These are phyloP conservation scores for Diaporthe velutina DNA, from an alignment of 2,329 filamentous ascomycete genomes.

Conservation along the genomic window DNA sequence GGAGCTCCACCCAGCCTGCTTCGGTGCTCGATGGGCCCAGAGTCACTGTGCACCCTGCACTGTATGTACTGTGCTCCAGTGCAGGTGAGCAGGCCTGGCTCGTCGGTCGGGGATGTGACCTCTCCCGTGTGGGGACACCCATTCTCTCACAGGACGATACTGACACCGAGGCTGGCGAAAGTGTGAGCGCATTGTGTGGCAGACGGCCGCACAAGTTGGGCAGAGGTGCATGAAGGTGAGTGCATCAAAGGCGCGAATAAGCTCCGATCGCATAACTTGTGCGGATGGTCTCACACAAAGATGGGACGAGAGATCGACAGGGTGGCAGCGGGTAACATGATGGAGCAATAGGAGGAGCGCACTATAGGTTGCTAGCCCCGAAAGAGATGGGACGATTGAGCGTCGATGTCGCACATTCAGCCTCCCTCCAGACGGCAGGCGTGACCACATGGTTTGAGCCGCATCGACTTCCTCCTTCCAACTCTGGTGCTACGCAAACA, in stretches of 20 bases:
- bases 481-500: neutral
- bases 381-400: conserved; percentile 34
- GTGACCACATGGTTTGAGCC: conserved; percentile 41
- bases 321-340: conserved; percentile 24
- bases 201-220: neutral
- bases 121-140: neutral
- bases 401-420: conserved; percentile 38
- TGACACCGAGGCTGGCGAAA: neutral
- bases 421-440: conserved; percentile 25
- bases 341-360: conserved; percentile 14
- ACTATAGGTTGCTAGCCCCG: conserved; percentile 28
- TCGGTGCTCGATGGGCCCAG: neutral
- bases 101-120: conserved; percentile 1
- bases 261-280: conserved; percentile 21
- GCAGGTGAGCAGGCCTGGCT: neutral
- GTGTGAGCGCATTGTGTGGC: neutral
- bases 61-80: neutral
- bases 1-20: conserved; percentile 12
- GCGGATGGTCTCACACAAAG: conserved; percentile 29
- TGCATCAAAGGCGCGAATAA: conserved; percentile 26
- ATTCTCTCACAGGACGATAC: neutral
- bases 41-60: neutral
- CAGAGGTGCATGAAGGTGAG: conserved; percentile 16
- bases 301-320: conserved; percentile 35
- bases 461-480: conserved; percentile 36